Evolutionary conservation across 2,329 filamentous ascomycete species (phyloP).

Genomic region (Dryadomyces quercus-mongolicae): DNA sequence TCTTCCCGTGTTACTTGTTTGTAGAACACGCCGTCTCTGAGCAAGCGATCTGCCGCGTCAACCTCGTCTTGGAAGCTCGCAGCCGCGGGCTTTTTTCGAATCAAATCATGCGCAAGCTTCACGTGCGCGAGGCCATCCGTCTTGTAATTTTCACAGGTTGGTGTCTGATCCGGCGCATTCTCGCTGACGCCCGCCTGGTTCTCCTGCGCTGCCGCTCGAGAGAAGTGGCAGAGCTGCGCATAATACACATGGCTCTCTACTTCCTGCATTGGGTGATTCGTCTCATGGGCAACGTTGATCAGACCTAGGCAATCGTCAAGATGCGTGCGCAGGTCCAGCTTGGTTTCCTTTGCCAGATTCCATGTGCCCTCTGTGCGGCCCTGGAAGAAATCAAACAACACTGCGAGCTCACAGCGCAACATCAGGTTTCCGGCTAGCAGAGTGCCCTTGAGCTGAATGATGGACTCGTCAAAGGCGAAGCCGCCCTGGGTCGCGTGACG

Average conservation of each 20-base stretch:
- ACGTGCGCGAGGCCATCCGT: slow-evolving; percentile 10
- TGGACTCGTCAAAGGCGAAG: slow-evolving; percentile 23
- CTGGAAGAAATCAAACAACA: slow-evolving; percentile 24
- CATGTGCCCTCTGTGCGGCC: neutral
- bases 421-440: slow-evolving; percentile 31
- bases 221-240: slow-evolving; percentile 27
- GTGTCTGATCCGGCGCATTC: no score
- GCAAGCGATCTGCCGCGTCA: neutral
- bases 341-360: neutral
- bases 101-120: slow-evolving; percentile 9
- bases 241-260: slow-evolving; percentile 38
- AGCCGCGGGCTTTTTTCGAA: slow-evolving; percentile 16
- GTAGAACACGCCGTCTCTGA: slow-evolving; percentile 18
- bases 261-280: slow-evolving; percentile 27
- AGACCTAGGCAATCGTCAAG: slow-evolving; percentile 27
- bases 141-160: neutral
- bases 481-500: slow-evolving; percentile 13
- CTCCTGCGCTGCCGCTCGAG: neutral
- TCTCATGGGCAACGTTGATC: slow-evolving; percentile 22
- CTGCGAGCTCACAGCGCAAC: slow-evolving; percentile 33
- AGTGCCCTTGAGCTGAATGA: slow-evolving; percentile 21
- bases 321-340: slow-evolving; percentile 10
- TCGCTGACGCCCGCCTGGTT: no score
- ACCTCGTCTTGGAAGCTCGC: slow-evolving; percentile 8
- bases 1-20: slow-evolving; percentile 35